Evolutionary conservation across 495 filamentous ascomycete genomes (phyloP), one percentile per base, ranked within the genome.

Genomic region (Stereocaulon alpinum): DNA sequence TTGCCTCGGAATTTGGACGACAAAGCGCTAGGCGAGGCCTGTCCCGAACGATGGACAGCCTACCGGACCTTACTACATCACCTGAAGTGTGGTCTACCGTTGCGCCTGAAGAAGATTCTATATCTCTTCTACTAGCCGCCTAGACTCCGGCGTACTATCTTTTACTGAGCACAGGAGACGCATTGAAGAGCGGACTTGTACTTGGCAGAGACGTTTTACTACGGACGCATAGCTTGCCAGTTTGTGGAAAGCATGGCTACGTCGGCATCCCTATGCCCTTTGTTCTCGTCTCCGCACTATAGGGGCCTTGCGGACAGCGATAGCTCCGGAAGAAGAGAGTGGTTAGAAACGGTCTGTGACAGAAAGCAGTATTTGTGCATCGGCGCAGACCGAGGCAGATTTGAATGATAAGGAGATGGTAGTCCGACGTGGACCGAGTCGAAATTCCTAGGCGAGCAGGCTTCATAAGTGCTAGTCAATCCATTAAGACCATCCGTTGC

Each of bases 221-320:
- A 44, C 9, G 61, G 57, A 3, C 41, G 52, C 9, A 34, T 60
- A n/a, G 45, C 49, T 20, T 63, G 61, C 52, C 56, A 49, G 17
- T 55, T 42, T 4, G 44, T 44, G 9, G 61, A 63, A 29, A 40
- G 22, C 4, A 14, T 63, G 29, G n/a, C 50, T 15, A 55, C 37
- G 9, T 14, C 49, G 43, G 56, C 57, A 37, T 60, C 60, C 10
- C 22, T 60, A 18, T 57, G 50, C 4, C 61, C 61, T 30, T 63
- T 17, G 60, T 63, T 48, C 52, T 63, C 42, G 11, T 60, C 10
- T 40, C 51, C n/a, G 22, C 54, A 10, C 30, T 63, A 34, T 24
- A 44, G 29, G 27, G 4, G 27, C 40, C 14, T 20, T 50, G 24
- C 41, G 61, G 32, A 51, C 59, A 27, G 44, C 60, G 10, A 44